Evolutionary conservation across 495 filamentous ascomycete species (phyloP).

Genomic region (Podospora pseudoanserina): DNA sequence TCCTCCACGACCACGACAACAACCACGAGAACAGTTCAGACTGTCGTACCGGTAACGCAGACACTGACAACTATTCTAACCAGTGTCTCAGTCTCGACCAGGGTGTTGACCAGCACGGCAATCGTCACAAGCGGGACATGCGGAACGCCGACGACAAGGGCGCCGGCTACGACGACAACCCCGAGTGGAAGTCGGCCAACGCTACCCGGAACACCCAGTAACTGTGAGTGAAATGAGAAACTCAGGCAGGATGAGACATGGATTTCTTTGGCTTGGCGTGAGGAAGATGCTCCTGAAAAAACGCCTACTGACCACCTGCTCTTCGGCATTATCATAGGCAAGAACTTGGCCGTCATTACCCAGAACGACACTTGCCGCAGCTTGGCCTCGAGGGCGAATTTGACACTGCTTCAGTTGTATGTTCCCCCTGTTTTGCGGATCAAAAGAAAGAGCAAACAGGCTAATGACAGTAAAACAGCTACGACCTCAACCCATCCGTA

Average conservation of each 20-base stretch:
- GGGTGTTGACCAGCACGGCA: not conserved
- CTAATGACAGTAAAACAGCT: slow-evolving; percentile 14
- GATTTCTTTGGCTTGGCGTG: not conserved
- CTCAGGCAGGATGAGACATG: not conserved
- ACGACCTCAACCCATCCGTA: slow-evolving; percentile 29
- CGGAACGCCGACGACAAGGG: slow-evolving; percentile 1
- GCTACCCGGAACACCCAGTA: slow-evolving; percentile 22
- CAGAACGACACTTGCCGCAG: slow-evolving; percentile 18
- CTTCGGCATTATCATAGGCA: slow-evolving; percentile 6
- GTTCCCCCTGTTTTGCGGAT: not conserved
- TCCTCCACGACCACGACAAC: not conserved
- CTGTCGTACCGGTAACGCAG: not conserved
- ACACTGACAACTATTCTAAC: slow-evolving; percentile 13
- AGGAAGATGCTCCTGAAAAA: not conserved
- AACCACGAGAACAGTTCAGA: not conserved
- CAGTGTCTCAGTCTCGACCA: not conserved
- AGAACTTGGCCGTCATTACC: slow-evolving; percentile 10
- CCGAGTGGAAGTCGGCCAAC: slow-evolving; percentile 7
- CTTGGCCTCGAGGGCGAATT: slow-evolving; percentile 13
- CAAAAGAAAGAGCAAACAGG: too few relatives aligned
- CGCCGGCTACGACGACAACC: not conserved
- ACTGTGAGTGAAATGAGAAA: slow-evolving; percentile 19
- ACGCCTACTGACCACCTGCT: too few relatives aligned
- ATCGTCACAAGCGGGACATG: slow-evolving; percentile 7
- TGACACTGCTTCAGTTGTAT: slow-evolving; percentile 24